Evolutionary conservation across 495 filamentous ascomycete species (phyloP).

Genomic region (Bombardia bombarda): DNA sequence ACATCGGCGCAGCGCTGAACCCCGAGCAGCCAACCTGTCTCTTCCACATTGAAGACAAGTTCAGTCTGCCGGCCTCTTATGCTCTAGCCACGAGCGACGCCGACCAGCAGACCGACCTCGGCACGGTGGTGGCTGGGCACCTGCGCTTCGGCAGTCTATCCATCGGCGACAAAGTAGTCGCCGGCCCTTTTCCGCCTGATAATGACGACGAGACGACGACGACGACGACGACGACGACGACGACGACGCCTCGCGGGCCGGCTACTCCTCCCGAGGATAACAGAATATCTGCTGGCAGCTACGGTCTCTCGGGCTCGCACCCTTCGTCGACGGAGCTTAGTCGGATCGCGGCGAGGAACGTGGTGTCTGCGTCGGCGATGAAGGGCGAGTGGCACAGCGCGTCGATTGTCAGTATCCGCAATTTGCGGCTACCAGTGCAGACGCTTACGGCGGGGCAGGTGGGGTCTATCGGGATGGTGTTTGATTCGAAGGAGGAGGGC

Average conservation of each 20-base stretch:
- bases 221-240: no score
- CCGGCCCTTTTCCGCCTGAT: slow-evolving; percentile 67
- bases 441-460: slow-evolving; percentile 74
- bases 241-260: no score
- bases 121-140: slow-evolving; percentile 71
- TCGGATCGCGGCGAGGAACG: slow-evolving; percentile 29
- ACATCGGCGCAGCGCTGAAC: slow-evolving; percentile 33
- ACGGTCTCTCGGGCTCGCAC: slow-evolving; percentile 34
- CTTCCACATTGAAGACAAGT: slow-evolving; percentile 83
- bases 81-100: slow-evolving; percentile 30
- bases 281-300: slow-evolving; percentile 23
- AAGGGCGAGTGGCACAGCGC: slow-evolving; percentile 65
- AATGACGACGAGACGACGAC: slow-evolving; percentile 28
- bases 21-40: slow-evolving; percentile 47
- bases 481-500: slow-evolving; percentile 29
- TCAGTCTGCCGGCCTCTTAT: slow-evolving; percentile 46
- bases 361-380: slow-evolving; percentile 36
- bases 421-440: slow-evolving; percentile 76
- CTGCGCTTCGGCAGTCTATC: slow-evolving; percentile 70
- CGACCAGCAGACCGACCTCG: slow-evolving; percentile 28
- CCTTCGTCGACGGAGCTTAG: slow-evolving; percentile 35
- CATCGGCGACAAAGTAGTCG: slow-evolving; percentile 66
- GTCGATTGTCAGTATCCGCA: slow-evolving; percentile 77
- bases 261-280: slow-evolving; percentile 34
- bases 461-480: slow-evolving; percentile 77